Evolutionary conservation across 2,329 filamentous ascomycete genomes (phyloP).

Genomic region (Chaetomiaceae sp.): DNA sequence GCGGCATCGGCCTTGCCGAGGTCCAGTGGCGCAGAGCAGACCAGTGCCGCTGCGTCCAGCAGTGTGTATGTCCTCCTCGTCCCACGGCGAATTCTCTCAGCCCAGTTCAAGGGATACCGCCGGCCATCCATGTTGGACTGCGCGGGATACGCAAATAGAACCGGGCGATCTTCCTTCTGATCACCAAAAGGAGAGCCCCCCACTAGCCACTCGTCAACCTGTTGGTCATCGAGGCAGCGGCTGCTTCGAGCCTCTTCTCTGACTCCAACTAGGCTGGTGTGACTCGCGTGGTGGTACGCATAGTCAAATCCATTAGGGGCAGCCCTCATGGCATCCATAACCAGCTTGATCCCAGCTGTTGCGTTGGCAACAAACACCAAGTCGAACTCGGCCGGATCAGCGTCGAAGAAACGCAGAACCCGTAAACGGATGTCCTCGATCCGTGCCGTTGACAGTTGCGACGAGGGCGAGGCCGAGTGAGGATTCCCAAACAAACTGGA

Average conservation of each 20-base stretch:
- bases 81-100: conserved; percentile 20
- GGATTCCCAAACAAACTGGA: conserved; percentile 82
- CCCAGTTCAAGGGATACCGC: conserved; percentile 56
- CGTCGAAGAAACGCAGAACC: conserved; percentile 72
- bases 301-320: conserved; percentile 70
- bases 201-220: conserved; percentile 62
- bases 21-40: conserved; percentile 72
- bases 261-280: conserved; percentile 82
- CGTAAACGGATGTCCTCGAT: conserved; percentile 72
- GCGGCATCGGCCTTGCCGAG: conserved; percentile 56
- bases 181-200: conserved; percentile 32
- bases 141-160: conserved; percentile 74
- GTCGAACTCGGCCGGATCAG: conserved; percentile 77
- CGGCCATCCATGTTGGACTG: conserved; percentile 92
- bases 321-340: conserved; percentile 71
- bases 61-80: conserved; percentile 56
- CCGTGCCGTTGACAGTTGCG: conserved; percentile 67
- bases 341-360: conserved; percentile 84
- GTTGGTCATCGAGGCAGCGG: conserved; percentile 61
- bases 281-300: conserved; percentile 75
- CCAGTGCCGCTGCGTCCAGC: conserved; percentile 78
- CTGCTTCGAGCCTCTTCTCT: conserved; percentile 65
- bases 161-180: conserved; percentile 28
- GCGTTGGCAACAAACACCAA: conserved; percentile 89
- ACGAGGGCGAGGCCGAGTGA: conserved; percentile 79